A percentile compares a stretch with the other conserved stretches of the same genome.
Evolutionary conservation across 441 rosid species (phyloP).

Genomic region (Gossypium trilobum): DNA sequence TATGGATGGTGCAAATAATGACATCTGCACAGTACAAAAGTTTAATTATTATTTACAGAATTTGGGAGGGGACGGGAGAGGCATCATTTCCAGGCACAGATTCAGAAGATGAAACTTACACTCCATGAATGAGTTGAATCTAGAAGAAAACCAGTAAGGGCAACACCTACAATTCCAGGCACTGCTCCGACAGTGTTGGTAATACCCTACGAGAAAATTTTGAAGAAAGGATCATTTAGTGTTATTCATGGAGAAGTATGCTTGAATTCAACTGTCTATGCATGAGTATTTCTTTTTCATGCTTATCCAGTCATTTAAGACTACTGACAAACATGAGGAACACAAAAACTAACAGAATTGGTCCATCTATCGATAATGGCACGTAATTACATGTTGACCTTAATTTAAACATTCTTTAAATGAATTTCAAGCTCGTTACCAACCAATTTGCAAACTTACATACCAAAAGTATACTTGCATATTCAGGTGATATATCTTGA

Average conservation of each 20-base stretch:
- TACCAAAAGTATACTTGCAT: conserved; percentile 90
- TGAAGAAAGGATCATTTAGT: background rate
- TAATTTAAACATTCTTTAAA: background rate
- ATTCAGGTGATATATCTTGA: conserved; percentile 93
- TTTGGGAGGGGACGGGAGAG: background rate
- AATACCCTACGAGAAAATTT: conserved; percentile 47
- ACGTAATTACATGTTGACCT: background rate
- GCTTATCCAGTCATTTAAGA: background rate
- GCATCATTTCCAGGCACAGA: background rate
- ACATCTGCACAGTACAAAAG: conserved; percentile 37
- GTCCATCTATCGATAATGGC: background rate
- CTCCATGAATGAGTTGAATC: conserved; percentile 93
- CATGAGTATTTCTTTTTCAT: background rate
- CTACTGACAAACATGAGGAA: background rate
- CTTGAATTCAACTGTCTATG: conserved; percentile 1
- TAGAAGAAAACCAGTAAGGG: conserved; percentile 79
- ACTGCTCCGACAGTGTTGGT: conserved; percentile 88
- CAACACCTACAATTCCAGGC: conserved; percentile 86
- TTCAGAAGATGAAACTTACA: conserved; percentile 42
- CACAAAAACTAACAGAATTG: background rate
- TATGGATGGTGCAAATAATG: conserved; percentile 74
- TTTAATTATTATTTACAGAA: background rate
- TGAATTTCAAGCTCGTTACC: conserved; percentile 3
- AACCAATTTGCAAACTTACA: conserved; percentile 16
- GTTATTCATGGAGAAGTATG: background rate